phyloP scores from a whole-genome alignment of 2,329 filamentous ascomycete genomes.

The Sodiomyces alkalinus region DNA sequence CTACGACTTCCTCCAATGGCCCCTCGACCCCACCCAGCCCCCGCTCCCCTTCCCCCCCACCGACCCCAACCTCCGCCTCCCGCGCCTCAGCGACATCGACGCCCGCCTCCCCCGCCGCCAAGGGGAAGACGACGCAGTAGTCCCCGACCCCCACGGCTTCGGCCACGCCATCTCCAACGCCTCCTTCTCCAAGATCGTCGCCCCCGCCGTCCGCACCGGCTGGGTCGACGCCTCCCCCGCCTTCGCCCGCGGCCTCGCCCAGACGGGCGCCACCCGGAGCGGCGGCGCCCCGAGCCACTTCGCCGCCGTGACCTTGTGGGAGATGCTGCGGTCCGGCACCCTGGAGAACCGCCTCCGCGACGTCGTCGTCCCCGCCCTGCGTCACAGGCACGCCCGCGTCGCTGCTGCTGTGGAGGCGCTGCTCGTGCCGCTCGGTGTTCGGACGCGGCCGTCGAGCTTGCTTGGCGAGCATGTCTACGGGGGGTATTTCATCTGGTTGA shows the following conservation, averaged over 20 bases:
- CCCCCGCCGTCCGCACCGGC: conserved; percentile 70
- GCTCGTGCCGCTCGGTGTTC: conserved; percentile 47
- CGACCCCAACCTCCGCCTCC: conserved; percentile 38
- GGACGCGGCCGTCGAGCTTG: conserved; percentile 20
- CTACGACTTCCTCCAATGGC: conserved; percentile 86
- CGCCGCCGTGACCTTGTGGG: conserved; percentile 33
- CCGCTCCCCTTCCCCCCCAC: conserved; percentile 15
- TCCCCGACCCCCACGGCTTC: conserved; percentile 38
- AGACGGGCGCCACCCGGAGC: conserved; percentile 36
- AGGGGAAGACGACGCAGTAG: too few species aligned
- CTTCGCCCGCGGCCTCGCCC: conserved; percentile 33
- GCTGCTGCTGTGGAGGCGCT: conserved; percentile 41
- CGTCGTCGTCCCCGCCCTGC: conserved; percentile 27
- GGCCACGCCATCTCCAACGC: conserved; percentile 77
- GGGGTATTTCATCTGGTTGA: conserved; percentile 78
- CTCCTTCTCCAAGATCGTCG: conserved; percentile 77
- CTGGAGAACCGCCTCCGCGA: conserved; percentile 27
- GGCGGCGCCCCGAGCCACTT: conserved; percentile 44
- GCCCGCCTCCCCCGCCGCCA: conserved; percentile 29
- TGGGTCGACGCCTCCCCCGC: conserved; percentile 62
- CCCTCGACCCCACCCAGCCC: conserved; percentile 16
- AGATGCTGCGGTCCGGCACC: conserved; percentile 28
- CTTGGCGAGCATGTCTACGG: conserved; percentile 38
- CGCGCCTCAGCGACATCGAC: conserved; percentile 69
- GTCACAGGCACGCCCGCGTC: conserved; percentile 32